Percentiles rank a stretch among this genome's conserved stretches.
Conservation (phyloP, 1,284 basidiomycete genomes). For the Kwoniella shivajii region DNA sequence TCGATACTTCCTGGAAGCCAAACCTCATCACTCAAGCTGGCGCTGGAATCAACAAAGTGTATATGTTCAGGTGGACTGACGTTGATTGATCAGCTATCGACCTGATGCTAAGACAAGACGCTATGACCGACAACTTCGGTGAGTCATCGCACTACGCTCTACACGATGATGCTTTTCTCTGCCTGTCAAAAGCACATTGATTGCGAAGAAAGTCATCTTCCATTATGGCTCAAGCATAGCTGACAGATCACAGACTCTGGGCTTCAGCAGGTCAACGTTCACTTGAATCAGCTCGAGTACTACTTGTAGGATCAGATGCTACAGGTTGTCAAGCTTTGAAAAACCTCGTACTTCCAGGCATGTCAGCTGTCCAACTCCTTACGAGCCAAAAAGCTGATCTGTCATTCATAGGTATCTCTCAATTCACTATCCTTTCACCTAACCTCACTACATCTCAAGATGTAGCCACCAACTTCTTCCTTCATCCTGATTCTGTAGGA, state of each 20-base stretch:
- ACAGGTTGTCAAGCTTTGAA: slow-evolving; percentile 85
- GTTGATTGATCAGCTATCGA: slow-evolving; percentile 44
- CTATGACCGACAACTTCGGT: slow-evolving; percentile 91
- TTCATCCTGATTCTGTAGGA: slow-evolving; percentile 75
- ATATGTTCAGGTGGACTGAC: too few relatives aligned
- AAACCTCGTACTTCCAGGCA: slow-evolving; percentile 88
- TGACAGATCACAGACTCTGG: slow-evolving; percentile 70
- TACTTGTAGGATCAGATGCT: slow-evolving; percentile 77
- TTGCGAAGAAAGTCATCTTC: too few relatives aligned
- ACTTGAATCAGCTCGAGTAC: slow-evolving; percentile 78
- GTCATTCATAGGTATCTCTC: slow-evolving; percentile 67
- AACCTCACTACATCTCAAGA: slow-evolving; percentile 68
- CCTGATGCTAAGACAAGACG: slow-evolving; percentile 84
- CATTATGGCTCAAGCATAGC: background rate
- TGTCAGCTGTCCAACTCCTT: slow-evolving; percentile 10
- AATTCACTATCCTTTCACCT: slow-evolving; percentile 84
- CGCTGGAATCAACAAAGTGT: too few relatives aligned
- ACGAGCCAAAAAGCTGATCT: background rate
- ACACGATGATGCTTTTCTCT: background rate
- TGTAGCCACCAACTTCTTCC: slow-evolving; percentile 94
- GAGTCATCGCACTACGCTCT: slow-evolving; percentile 28
- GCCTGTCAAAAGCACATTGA: too few relatives aligned
- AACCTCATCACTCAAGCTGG: too few relatives aligned
- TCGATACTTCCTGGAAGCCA: too few relatives aligned
- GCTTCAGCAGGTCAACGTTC: slow-evolving; percentile 90